Base-by-base conservation (phyloP, 768 basidiomycete genomes). In the Tephrocybe sp. region DNA sequence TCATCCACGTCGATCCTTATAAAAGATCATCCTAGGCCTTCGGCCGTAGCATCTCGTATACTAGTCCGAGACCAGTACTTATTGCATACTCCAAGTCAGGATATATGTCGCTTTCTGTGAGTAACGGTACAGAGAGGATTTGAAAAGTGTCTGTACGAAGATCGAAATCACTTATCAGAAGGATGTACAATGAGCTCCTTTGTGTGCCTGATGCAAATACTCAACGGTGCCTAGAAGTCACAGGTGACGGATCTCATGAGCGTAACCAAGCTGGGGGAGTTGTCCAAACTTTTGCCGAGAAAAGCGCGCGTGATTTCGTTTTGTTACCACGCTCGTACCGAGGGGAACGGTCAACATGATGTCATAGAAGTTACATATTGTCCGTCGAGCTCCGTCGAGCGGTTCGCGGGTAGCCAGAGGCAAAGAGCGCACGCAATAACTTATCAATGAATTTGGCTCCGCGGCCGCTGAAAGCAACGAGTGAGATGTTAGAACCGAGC, bases 121-220 rank as follows among this genome's bases (percentile, higher is more conserved):
- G n/a, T n/a, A n/a, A n/a, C n/a, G n/a, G n/a, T n/a, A n/a, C n/a
- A n/a, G n/a, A n/a, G 36, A 19, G 36, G 36, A 37, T 37, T 37
- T 35, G 15, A 35, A 9, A 5, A 16, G 16, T n/a, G 34, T 35
- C 34, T 11, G 16, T 31, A 40, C 18, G 40, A 44, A 51, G 54
- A n/a, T n/a, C n/a, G n/a, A n/a, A n/a, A n/a, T n/a, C n/a, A n/a
- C 36, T 42, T 47, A 52, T 51, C 49, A 51, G 21, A 48, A 54
- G 50, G 51, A 37, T 19, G 21, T 16, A 19, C 24, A 7, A 42
- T 44, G 37, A 47, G n/a, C 41, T 56, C 27, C 30, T 46, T 43
- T 25, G 24, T 46, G 51, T 56, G 51, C 55, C 55, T 56, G 51
- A 19, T 24, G 39, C 9, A 36, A 42, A 41, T 38, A 24, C 25